Evolutionary conservation across 2,329 filamentous ascomycete genomes (phyloP), one percentile per base, ranked within the genome.

Genomic region (Fusarium xylarioides): DNA sequence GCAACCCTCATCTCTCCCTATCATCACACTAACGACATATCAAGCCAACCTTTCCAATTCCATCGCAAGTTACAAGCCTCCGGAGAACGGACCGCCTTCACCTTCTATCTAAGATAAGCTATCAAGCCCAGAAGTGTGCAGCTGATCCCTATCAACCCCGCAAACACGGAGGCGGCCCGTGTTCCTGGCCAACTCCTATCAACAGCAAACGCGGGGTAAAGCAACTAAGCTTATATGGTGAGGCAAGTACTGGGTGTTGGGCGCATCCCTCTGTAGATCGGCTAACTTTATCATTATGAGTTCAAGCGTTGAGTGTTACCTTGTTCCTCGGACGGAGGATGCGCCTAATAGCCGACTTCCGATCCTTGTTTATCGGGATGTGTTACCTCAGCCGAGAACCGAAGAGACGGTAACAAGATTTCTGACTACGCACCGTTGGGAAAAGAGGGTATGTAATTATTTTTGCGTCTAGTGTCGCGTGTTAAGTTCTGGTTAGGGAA

Each of bases 161-260:
- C 55, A 57, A 57, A 49, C 55, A 3, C 55, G 55, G 55, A 58
- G 47, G 42, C 55, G 55, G 55, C 26, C 55, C 55, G 55, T 47
- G 54, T 37, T 37, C 18, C 40, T 47, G 34, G n/a, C 6, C 30
- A 35, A 2, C 9, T 11, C n/a, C 8, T 47, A 32, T 23, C 30
- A 47, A 28, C 40, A 47, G 19, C 6, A 10, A 5, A 37, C 15
- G 54, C 30, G 30, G 40, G 54, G 30, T 28, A 18, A 5, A 0
- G 5, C 4, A 44, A 2, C 40, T 26, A 4, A 6, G 16, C 34
- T 44, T 26, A 23, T 32, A 32, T 34, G 12, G 19, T 21, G 7
- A 47, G 54, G 11, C 9, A 18, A 47, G 19, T 21, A 0, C n/a
- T 23, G 3, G n/a, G 16, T 10, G 4, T 2, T 21, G 8, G 2